A percentile compares a stretch with the other conserved stretches of the same genome.
Conservation (phyloP, 495 filamentous ascomycete species). For the Aspergillus nanangensis region DNA sequence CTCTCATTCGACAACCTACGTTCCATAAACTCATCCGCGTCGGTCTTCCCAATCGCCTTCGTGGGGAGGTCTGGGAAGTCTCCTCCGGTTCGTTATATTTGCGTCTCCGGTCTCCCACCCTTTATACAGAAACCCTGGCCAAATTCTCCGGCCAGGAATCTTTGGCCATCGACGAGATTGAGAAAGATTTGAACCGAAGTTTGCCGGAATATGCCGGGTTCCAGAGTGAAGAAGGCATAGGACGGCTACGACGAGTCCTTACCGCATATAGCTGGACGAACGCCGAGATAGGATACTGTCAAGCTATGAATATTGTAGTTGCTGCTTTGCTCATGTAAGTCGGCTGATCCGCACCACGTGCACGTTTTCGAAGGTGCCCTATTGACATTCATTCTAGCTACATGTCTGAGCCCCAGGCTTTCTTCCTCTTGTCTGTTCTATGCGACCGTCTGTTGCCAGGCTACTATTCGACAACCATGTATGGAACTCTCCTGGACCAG, state of each 20-base stretch:
- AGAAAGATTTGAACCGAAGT: slow-evolving; percentile 95
- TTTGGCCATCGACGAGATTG: slow-evolving; percentile 95
- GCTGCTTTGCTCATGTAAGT: slow-evolving; percentile 83
- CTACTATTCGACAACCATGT: slow-evolving; percentile 98
- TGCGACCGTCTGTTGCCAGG: slow-evolving; percentile 92
- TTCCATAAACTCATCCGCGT: slow-evolving; percentile 97
- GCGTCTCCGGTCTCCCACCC: slow-evolving; percentile 75
- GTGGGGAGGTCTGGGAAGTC: slow-evolving; percentile 95
- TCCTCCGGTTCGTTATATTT: slow-evolving; percentile 86
- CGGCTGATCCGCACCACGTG: not conserved
- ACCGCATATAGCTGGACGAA: slow-evolving; percentile 97
- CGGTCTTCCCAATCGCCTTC: slow-evolving; percentile 85
- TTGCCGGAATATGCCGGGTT: slow-evolving; percentile 96
- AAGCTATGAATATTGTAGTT: slow-evolving; percentile 99
- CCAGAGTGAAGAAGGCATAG: slow-evolving; percentile 94
- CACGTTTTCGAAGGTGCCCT: slow-evolving; percentile 15
- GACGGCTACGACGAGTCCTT: slow-evolving; percentile 78
- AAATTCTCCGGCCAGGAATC: slow-evolving; percentile 81
- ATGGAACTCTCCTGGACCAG: slow-evolving; percentile 93
- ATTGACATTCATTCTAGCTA: slow-evolving; percentile 65
- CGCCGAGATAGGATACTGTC: slow-evolving; percentile 92
- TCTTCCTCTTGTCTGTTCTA: slow-evolving; percentile 86
- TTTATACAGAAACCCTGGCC: slow-evolving; percentile 76
- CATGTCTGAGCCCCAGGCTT: slow-evolving; percentile 95
- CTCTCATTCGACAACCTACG: slow-evolving; percentile 88